These are phyloP conservation scores for Xylaria sp. DNA, from an alignment of 2,329 filamentous ascomycete species.

Conservation along the genomic window DNA sequence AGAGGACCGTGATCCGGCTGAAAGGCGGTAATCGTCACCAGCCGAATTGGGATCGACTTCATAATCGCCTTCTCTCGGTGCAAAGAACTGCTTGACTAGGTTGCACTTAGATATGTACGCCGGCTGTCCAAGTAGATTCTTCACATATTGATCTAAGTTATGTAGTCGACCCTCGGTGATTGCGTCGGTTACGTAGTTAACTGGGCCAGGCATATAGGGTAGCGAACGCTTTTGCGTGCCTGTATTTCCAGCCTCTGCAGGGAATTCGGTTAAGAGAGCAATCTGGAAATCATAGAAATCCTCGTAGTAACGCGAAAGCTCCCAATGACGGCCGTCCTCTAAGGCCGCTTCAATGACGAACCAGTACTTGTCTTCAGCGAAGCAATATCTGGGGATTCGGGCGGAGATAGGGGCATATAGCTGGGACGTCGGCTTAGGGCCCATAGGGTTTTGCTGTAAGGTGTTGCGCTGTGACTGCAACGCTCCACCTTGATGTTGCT, in stretches of 20 bases:
- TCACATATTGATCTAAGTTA: conserved; percentile 95
- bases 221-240: conserved; percentile 81
- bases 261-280: conserved; percentile 89
- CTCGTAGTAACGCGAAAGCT: conserved; percentile 93
- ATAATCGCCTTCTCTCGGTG: conserved; percentile 88
- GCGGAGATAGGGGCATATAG: conserved; percentile 82
- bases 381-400: conserved; percentile 91
- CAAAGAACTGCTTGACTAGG: conserved; percentile 90
- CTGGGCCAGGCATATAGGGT: conserved; percentile 97
- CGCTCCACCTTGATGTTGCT: conserved; percentile 50
- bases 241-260: conserved; percentile 89
- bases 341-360: conserved; percentile 94
- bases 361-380: conserved; percentile 98
- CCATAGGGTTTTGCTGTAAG: conserved; percentile 54
- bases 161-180: conserved; percentile 94
- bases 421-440: conserved; percentile 59
- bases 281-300: conserved; percentile 99
- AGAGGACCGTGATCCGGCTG: conserved; percentile 75
- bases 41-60: conserved; percentile 80
- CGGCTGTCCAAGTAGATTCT: conserved; percentile 86
- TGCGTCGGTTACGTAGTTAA: conserved; percentile 97
- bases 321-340: conserved; percentile 92
- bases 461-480: conserved; percentile 56
- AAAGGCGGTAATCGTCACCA: conserved; percentile 80
- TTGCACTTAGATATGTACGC: conserved; percentile 85